Base-by-base conservation (phyloP, 805 yeast species). In the Ogataea populi-albae region DNA sequence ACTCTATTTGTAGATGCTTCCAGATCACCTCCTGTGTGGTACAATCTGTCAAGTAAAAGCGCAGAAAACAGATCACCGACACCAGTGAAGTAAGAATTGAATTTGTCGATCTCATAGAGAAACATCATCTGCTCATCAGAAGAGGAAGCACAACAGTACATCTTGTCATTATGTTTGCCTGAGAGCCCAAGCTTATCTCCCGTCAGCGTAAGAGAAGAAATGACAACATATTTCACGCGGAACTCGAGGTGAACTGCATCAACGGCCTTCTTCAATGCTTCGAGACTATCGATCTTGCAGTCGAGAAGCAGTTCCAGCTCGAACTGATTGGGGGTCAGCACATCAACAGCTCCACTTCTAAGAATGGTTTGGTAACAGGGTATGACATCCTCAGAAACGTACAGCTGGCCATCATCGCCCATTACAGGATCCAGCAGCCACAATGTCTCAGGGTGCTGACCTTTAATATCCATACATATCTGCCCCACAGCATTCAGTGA, bases 31-130 rank as follows among this genome's bases (percentile, higher is more conserved):
- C 37, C 30, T 3, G 47, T 45, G 26, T 55, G 56, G 47, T 59
- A 65, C 19, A 80, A 63, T 46, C 85, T 72, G 57, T 83, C 94
- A 5, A 86, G 49, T 21, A 88, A 57, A 25, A 89, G 58, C 0
- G 95, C 91, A 0, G 95, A 81, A 50, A 91, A 89, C 26, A 89
- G 61, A 52, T 89, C 98, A 5, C 98, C 98, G 0, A 93, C 95
- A 2, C 98, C 98, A 0, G 96, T 86, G 62, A 89, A 91, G 57
- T 91, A 87, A 4, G 91, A 80, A 36, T 81, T 77, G 26, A 86
- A 73, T 23, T 69, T 65, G 2, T 85, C 82, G 10, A 83, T 69
- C 45, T 69, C 68, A 49, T 74, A 78, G 30, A 63, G 32, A 4
- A 49, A 33, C 2, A 62, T 43, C 3, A 30, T 19, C 10, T 42